Evolutionary conservation across 768 basidiomycete species (phyloP).

Genomic region (Pisolithus albus): DNA sequence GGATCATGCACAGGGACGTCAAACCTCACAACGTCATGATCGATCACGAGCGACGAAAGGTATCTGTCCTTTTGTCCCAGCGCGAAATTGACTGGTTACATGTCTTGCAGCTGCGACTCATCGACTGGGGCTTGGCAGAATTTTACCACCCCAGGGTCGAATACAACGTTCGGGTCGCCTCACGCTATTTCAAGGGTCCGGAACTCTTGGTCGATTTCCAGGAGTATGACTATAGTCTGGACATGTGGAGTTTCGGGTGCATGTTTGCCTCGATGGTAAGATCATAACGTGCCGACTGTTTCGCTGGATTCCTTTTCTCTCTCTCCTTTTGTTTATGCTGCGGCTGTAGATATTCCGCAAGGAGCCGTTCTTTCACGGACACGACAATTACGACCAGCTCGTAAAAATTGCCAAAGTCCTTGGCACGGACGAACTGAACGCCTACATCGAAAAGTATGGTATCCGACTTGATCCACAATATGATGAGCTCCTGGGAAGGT

Average conservation of each 20-base stretch:
- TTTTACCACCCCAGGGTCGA: conserved; percentile 98
- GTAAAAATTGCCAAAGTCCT: conserved; percentile 98
- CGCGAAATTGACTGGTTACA: conserved; percentile 10
- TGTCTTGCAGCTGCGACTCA: conserved; percentile 69
- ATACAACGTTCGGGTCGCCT: conserved; percentile 97
- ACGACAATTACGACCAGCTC: conserved; percentile 97
- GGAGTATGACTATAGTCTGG: conserved; percentile 95
- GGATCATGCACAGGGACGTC: conserved; percentile 98
- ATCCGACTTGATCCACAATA: conserved; percentile 95
- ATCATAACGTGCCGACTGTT: neutral
- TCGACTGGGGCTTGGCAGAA: conserved; percentile 98
- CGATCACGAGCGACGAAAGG: conserved; percentile 94
- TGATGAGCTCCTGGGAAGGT: conserved; percentile 89
- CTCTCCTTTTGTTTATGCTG: neutral
- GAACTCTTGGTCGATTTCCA: conserved; percentile 97
- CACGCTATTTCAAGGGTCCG: conserved; percentile 96
- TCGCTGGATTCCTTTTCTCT: neutral
- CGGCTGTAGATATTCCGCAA: conserved; percentile 86
- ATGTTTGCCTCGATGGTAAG: conserved; percentile 98
- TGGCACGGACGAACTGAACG: conserved; percentile 90
- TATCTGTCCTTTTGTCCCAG: conserved; percentile 26
- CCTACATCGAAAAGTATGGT: conserved; percentile 91
- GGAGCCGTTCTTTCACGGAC: conserved; percentile 98
- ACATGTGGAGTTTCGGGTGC: conserved; percentile 99
- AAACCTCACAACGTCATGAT: conserved; percentile 99